These are phyloP conservation scores for Tillandsia fasciculata DNA, from an alignment of 176 grass and related monocot species.

Conservation along the genomic window DNA sequence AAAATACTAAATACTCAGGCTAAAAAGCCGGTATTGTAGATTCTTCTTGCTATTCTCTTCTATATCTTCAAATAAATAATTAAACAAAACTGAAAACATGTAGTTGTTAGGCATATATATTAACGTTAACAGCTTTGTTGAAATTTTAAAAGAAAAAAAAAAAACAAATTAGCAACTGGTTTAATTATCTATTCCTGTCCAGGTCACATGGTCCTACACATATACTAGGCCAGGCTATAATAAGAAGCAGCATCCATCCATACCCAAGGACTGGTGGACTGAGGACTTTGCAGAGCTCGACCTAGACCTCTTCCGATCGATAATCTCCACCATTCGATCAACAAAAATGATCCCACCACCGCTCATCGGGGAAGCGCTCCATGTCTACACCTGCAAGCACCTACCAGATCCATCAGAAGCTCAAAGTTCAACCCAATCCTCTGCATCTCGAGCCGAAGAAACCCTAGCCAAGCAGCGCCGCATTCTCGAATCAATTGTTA, in stretches of 20 bases:
- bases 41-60: too few relatives aligned
- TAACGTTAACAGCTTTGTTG: background rate
- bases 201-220: slow-evolving; percentile 82
- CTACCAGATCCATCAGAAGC: slow-evolving; percentile 44
- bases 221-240: slow-evolving; percentile 73
- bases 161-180: too few relatives aligned
- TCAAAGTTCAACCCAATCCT: slow-evolving; percentile 21
- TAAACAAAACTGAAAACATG: too few relatives aligned
- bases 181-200: slow-evolving; percentile 6
- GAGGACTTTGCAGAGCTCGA: slow-evolving; percentile 93
- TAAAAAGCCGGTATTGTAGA: too few relatives aligned
- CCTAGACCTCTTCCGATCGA: slow-evolving; percentile 72
- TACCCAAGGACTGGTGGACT: slow-evolving; percentile 96
- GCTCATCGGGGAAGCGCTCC: slow-evolving; percentile 91
- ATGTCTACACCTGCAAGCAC: slow-evolving; percentile 89
- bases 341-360: slow-evolving; percentile 42
- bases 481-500: slow-evolving; percentile 69
- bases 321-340: slow-evolving; percentile 67
- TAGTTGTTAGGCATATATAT: too few relatives aligned
- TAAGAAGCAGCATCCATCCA: slow-evolving; percentile 35
- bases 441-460: slow-evolving; percentile 30
- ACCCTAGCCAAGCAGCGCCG: slow-evolving; percentile 43
- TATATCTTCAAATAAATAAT: too few relatives aligned
- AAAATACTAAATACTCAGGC: too few relatives aligned
- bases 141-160: too few relatives aligned